A percentile compares a stretch with the other conserved stretches of the same genome.
These are phyloP conservation scores for Coniochaeta prunicola DNA, from an alignment of 2,329 filamentous ascomycete species.

Conservation along the genomic window DNA sequence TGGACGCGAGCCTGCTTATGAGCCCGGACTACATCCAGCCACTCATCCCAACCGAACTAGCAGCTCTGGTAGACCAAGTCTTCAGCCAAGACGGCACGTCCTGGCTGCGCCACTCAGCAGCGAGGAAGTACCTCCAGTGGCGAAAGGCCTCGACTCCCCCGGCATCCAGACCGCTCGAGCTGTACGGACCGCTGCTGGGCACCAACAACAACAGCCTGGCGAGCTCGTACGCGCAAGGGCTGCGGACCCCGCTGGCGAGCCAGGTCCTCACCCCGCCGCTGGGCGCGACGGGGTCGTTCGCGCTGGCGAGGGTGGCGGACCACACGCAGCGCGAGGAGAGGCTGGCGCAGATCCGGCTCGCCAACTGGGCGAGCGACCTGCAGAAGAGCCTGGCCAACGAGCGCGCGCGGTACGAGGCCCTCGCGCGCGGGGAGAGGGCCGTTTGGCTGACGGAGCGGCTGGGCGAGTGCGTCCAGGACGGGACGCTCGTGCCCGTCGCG, in stretches of 20 bases:
- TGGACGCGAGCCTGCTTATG: constrained; percentile 94
- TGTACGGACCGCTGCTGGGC: constrained; percentile 26
- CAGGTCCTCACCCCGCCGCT: constrained; percentile 11
- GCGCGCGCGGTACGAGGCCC: constrained; percentile 57
- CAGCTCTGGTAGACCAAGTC: constrained; percentile 59
- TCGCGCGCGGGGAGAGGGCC: constrained; percentile 56
- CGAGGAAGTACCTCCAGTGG: constrained; percentile 75
- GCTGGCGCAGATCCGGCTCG: constrained; percentile 52
- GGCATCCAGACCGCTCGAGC: constrained; percentile 19
- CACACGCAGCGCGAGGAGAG: constrained; percentile 24
- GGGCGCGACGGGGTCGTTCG: constrained; percentile 37
- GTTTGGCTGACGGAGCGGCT: constrained; percentile 62
- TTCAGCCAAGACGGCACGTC: constrained; percentile 73
- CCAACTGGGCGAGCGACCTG: constrained; percentile 75
- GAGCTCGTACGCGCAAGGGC: constrained; percentile 6
- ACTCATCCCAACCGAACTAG: constrained; percentile 67
- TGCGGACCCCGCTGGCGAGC: constrained; percentile 2
- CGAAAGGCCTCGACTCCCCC: constrained; percentile 27
- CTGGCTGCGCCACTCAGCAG: constrained; percentile 75
- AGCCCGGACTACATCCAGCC: constrained; percentile 83
- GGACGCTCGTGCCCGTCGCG: constrained; percentile 45
- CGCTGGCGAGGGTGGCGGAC: constrained; percentile 51
- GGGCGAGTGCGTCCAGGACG: constrained; percentile 60
- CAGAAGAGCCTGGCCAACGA: constrained; percentile 71
- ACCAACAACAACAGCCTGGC: constrained; percentile 5